These are phyloP conservation scores for Gillenia trifoliata DNA, from an alignment of 306 rosid species.

Conservation along the genomic window DNA sequence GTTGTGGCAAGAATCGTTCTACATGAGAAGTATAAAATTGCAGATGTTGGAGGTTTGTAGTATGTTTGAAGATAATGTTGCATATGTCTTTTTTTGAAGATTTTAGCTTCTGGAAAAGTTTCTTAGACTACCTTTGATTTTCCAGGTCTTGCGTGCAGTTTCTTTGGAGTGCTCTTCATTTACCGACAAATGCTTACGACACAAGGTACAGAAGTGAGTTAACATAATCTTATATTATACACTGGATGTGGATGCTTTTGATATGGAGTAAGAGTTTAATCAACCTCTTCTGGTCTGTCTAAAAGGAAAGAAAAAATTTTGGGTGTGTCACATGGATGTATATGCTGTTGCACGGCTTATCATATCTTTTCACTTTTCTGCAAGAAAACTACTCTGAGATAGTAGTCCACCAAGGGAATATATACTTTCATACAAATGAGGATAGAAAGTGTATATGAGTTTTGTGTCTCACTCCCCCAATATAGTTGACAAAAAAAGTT, in stretches of 20 bases:
- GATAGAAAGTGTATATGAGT: neutral
- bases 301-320: neutral
- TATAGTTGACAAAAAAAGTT: neutral
- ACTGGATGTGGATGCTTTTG: neutral
- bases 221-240: conserved; percentile 8
- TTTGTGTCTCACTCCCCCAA: neutral
- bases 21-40: conserved; percentile 55
- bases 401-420: neutral
- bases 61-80: neutral
- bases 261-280: neutral
- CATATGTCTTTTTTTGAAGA: neutral
- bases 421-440: neutral
- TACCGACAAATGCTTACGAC: conserved; percentile 50
- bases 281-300: neutral
- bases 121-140: conserved; percentile 3
- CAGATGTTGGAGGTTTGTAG: conserved; percentile 58
- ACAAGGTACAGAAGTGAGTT: conserved; percentile 48
- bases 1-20: conserved; percentile 60
- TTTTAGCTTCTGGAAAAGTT: neutral
- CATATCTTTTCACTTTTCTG: neutral
- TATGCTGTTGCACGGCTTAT: conserved; percentile 10
- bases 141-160: conserved; percentile 85
- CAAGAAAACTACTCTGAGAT: neutral
- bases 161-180: conserved; percentile 70
- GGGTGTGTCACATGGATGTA: conserved; percentile 4